These are phyloP conservation scores for Scleroderma bovista DNA, from an alignment of 768 basidiomycete species.

Conservation along the genomic window DNA sequence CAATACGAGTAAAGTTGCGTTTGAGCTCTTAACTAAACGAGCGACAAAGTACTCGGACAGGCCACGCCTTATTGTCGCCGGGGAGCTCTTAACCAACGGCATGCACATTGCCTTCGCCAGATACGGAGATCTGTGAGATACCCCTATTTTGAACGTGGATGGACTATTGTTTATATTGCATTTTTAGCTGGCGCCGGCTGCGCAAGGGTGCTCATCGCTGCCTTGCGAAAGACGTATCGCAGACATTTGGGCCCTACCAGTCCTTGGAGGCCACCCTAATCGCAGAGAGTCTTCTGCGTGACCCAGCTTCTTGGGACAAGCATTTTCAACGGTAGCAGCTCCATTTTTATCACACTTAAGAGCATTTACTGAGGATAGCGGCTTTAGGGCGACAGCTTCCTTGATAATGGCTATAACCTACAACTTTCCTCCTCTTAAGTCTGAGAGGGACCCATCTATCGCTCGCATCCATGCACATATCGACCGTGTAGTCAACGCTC, in stretches of 20 bases:
- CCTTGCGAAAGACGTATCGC: conserved; percentile 11
- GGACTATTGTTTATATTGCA: too few relatives aligned
- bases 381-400: conserved; percentile 22
- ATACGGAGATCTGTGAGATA: neutral
- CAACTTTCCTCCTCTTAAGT: conserved; percentile 9
- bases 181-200: conserved; percentile 30
- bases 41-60: conserved; percentile 27
- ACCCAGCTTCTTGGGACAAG: conserved; percentile 26
- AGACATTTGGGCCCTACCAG: neutral
- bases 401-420: conserved; percentile 24
- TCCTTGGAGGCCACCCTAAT: conserved; percentile 5
- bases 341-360: neutral
- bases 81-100: neutral
- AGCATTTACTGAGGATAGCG: too few relatives aligned
- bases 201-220: conserved; percentile 31
- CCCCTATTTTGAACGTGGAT: too few relatives aligned
- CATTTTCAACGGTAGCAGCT: conserved; percentile 20
- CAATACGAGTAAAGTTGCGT: conserved; percentile 16
- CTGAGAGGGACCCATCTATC: conserved; percentile 13
- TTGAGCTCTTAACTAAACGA: conserved; percentile 25
- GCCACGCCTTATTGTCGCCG: conserved; percentile 8
- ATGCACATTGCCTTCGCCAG: neutral
- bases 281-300: conserved; percentile 18
- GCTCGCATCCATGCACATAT: conserved; percentile 19
- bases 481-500: conserved; percentile 26